phyloP scores from a whole-genome alignment of 768 basidiomycete species.

The Boletus reticuloceps region DNA sequence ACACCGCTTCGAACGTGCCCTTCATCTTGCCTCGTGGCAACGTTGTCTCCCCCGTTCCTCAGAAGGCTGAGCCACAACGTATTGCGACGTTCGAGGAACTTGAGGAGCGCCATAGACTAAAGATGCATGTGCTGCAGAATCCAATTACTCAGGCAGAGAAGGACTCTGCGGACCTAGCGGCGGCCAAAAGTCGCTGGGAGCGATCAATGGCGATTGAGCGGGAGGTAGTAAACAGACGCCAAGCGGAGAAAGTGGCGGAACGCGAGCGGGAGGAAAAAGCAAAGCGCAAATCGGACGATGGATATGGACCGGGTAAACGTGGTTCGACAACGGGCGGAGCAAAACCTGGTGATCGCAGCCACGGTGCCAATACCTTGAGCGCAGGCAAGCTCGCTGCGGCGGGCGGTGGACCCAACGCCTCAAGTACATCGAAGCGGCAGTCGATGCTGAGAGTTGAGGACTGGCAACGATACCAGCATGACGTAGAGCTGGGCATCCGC shows the following conservation, averaged over 20 bases:
- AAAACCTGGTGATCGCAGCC: constrained; percentile 36
- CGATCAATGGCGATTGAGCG: constrained; percentile 70
- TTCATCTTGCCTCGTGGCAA: constrained; percentile 47
- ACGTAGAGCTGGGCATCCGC: constrained; percentile 34
- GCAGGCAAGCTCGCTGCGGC: constrained; percentile 55
- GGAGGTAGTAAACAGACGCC: constrained; percentile 67
- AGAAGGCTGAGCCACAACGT: constrained; percentile 47
- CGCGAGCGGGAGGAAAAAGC: constrained; percentile 49
- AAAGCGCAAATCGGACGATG: constrained; percentile 45
- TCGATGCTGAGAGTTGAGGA: constrained; percentile 83
- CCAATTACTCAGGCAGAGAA: constrained; percentile 80
- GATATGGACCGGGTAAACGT: constrained; percentile 38
- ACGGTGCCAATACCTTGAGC: constrained; percentile 40
- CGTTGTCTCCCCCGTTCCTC: constrained; percentile 42
- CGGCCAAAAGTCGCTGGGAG: constrained; percentile 84
- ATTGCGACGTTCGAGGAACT: constrained; percentile 86
- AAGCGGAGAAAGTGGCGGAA: constrained; percentile 62
- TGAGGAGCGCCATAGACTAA: constrained; percentile 80
- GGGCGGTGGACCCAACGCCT: constrained; percentile 25
- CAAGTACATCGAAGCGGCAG: constrained; percentile 55
- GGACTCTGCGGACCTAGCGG: constrained; percentile 70
- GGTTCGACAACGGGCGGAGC: constrained; percentile 33
- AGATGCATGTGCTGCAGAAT: constrained; percentile 77
- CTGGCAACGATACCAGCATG: constrained; percentile 75
- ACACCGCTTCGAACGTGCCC: constrained; percentile 37